Conservation (phyloP, 768 basidiomycete genomes). For the Boletus bicolor region DNA sequence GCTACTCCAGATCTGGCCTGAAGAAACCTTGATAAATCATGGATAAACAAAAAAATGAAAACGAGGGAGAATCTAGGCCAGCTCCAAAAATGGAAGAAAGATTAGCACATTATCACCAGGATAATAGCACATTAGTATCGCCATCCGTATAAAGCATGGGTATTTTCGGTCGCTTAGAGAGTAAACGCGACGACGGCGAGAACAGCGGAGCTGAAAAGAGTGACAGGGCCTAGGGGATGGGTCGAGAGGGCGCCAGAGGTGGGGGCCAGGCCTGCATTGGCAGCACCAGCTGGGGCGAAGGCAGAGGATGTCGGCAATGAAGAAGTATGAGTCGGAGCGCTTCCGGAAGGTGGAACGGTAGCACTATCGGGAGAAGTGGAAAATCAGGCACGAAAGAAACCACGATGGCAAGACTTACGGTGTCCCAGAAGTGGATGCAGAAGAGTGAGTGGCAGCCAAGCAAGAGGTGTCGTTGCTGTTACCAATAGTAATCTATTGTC, state of each 20-base stretch:
- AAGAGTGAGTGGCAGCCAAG: slow-evolving; percentile 19
- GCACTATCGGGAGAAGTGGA: slow-evolving; percentile 1
- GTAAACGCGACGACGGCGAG: slow-evolving; percentile 23
- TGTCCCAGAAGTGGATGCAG: slow-evolving; percentile 10
- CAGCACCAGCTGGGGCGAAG: slow-evolving; percentile 31
- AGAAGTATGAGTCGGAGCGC: neutral
- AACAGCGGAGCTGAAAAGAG: slow-evolving; percentile 22
- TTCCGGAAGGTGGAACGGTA: neutral
- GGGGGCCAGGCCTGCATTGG: slow-evolving; percentile 29
- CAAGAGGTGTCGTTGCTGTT: slow-evolving; percentile 38
- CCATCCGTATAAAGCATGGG: slow-evolving; percentile 32
- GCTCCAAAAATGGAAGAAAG: slow-evolving; percentile 7
- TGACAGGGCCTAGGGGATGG: slow-evolving; percentile 19
- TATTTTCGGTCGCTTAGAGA: slow-evolving; percentile 18
- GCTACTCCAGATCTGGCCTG: slow-evolving; percentile 11
- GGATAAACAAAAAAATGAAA: slow-evolving; percentile 10
- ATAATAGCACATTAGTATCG: slow-evolving; percentile 24
- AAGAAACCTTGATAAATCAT: slow-evolving; percentile 12
- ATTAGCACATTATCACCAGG: slow-evolving; percentile 23
- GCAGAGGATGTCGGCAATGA: slow-evolving; percentile 15
- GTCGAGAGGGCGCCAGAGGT: slow-evolving; percentile 25
- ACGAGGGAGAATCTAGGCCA: slow-evolving; percentile 4
- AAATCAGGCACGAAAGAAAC: slow-evolving; percentile 1
- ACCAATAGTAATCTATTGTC: slow-evolving; percentile 35
- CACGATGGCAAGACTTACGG: neutral